Percentiles rank a stretch among this genome's conserved stretches.
Conservation (phyloP, 345 rosid genomes). For the Hypericum androsaemum region DNA sequence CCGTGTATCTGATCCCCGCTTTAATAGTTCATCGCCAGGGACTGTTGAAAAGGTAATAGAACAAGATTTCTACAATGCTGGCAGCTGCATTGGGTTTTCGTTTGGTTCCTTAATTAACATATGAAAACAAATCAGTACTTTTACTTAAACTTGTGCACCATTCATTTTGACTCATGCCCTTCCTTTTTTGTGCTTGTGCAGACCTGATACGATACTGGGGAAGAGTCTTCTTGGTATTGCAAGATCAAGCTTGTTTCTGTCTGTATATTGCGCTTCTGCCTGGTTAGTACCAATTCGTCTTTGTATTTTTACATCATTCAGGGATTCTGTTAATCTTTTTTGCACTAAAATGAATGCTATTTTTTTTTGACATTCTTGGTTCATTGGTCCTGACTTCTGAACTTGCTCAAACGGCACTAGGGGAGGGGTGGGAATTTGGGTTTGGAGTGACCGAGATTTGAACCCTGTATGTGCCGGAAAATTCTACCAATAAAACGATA, state of each 20-base stretch:
- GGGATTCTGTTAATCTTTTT: no score
- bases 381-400: no score
- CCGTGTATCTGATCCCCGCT: slow-evolving; percentile 87
- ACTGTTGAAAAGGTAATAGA: slow-evolving; percentile 55
- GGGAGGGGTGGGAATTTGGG: no score
- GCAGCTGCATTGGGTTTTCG: no score
- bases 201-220: slow-evolving; percentile 61
- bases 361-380: no score
- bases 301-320: neutral
- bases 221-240: slow-evolving; percentile 82
- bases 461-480: no score
- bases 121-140: no score
- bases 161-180: slow-evolving; percentile 9
- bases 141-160: neutral
- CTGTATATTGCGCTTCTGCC: slow-evolving; percentile 81
- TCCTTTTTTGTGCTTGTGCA: slow-evolving; percentile 23
- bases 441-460: no score
- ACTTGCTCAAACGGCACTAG: no score
- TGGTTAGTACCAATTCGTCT: slow-evolving; percentile 42
- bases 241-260: slow-evolving; percentile 90
- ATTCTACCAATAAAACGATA: no score
- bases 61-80: neutral
- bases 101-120: no score
- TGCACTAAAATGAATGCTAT: neutral
- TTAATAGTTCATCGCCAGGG: slow-evolving; percentile 85